Evolutionary conservation across 1,139 yeast genomes (phyloP).

Genomic region (Wickerhamomyces sp.): DNA sequence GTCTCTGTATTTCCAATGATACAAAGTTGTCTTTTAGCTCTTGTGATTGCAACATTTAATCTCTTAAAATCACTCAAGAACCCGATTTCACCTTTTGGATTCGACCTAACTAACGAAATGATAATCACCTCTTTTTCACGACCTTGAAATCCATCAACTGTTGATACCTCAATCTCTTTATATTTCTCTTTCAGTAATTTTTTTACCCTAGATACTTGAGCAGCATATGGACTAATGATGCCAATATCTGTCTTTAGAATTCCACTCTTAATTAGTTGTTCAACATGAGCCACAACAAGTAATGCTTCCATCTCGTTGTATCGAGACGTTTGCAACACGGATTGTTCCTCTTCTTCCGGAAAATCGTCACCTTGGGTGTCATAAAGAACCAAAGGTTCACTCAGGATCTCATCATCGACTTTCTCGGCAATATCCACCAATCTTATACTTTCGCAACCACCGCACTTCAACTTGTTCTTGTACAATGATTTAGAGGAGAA

Average conservation of each 20-base stretch:
- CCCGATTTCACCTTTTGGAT: slow-evolving; percentile 62
- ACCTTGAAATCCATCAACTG: slow-evolving; percentile 93
- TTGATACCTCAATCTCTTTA: slow-evolving; percentile 59
- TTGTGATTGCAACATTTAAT: slow-evolving; percentile 85
- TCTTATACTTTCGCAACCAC: slow-evolving; percentile 46
- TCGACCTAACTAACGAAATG: slow-evolving; percentile 77
- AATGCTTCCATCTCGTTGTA: slow-evolving; percentile 70
- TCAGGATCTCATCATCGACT: slow-evolving; percentile 38
- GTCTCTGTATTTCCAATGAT: slow-evolving; percentile 83
- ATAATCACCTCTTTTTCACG: slow-evolving; percentile 84
- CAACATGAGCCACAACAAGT: slow-evolving; percentile 54
- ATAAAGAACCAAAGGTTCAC: slow-evolving; percentile 61
- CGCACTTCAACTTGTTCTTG: slow-evolving; percentile 58
- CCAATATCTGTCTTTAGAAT: slow-evolving; percentile 58
- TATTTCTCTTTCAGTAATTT: slow-evolving; percentile 31
- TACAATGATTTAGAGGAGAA: slow-evolving; percentile 73
- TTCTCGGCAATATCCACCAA: slow-evolving; percentile 48
- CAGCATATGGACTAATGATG: slow-evolving; percentile 82
- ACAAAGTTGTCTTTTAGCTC: slow-evolving; percentile 83
- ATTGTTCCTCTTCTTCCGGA: slow-evolving; percentile 41
- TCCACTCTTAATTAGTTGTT: slow-evolving; percentile 41
- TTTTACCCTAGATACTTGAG: slow-evolving; percentile 68
- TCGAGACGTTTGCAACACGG: slow-evolving; percentile 40
- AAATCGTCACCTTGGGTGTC: slow-evolving; percentile 93
- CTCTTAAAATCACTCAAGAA: slow-evolving; percentile 68